These are phyloP conservation scores for Voacanga thouarsii DNA, from an alignment of 257 asterid genomes.

Conservation along the genomic window DNA sequence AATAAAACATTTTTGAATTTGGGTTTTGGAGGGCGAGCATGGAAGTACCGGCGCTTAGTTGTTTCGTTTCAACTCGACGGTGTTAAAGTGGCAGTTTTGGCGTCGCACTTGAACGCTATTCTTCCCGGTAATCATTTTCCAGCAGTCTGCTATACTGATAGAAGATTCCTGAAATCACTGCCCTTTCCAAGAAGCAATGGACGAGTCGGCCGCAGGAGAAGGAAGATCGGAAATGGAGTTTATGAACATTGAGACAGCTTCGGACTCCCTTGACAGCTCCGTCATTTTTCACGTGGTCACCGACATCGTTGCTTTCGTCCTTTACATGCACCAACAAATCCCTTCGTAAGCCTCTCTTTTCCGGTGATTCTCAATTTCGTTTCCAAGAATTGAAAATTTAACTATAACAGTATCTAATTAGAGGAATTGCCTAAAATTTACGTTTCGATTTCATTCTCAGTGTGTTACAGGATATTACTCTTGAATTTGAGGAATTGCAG, in stretches of 20 bases:
- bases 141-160: too few relatives aligned
- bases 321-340: constrained; percentile 95
- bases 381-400: not conserved
- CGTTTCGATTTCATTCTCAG: constrained; percentile 35
- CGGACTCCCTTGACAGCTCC: constrained; percentile 54
- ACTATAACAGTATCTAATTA: not conserved
- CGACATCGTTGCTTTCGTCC: constrained; percentile 71
- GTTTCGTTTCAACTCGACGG: not conserved
- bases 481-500: constrained; percentile 67
- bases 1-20: too few relatives aligned
- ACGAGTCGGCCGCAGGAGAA: constrained; percentile 28
- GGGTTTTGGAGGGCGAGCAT: not conserved
- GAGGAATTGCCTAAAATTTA: not conserved
- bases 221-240: constrained; percentile 58
- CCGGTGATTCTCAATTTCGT: not conserved
- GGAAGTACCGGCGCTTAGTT: not conserved
- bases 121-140: not conserved
- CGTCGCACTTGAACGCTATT: not conserved
- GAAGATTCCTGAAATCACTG: not conserved
- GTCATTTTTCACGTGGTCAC: constrained; percentile 62
- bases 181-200: not conserved
- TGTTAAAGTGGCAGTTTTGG: not conserved
- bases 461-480: constrained; percentile 68
- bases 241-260: constrained; percentile 41
- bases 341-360: constrained; percentile 58